A percentile compares a stretch with the other conserved stretches of the same genome.
phyloP scores from a whole-genome alignment of 805 yeast genomes.

The Monosporozyma yasuniensis region DNA sequence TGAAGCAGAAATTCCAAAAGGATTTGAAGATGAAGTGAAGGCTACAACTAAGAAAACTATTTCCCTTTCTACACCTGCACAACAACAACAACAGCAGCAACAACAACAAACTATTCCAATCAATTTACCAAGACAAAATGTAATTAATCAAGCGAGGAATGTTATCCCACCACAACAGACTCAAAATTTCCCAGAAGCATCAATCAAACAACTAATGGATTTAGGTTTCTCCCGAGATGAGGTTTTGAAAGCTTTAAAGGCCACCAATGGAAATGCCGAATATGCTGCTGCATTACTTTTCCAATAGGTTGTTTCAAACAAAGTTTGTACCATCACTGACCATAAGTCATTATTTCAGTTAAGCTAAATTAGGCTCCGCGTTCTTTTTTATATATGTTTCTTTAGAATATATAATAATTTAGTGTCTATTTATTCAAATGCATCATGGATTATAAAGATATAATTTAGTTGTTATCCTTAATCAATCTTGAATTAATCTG shows the following conservation, averaged over 20 bases:
- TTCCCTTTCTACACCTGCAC: background rate
- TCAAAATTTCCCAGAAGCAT: constrained; percentile 28
- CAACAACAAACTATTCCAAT: background rate
- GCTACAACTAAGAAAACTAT: background rate
- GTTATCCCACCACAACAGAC: background rate
- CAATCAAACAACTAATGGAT: constrained; percentile 41
- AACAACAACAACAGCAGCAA: background rate
- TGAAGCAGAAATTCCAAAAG: constrained; percentile 57
- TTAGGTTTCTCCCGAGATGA: constrained; percentile 66
- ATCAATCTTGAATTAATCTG: constrained; percentile 12
- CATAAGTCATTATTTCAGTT: background rate
- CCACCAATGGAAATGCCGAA: constrained; percentile 71
- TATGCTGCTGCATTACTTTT: constrained; percentile 77
- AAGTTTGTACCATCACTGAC: background rate
- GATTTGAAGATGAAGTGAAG: constrained; percentile 1
- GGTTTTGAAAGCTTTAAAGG: constrained; percentile 54
- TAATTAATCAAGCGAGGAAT: no score
- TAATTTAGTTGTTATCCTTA: background rate
- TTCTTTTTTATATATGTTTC: background rate
- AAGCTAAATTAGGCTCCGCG: no score
- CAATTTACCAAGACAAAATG: background rate
- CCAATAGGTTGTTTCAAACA: background rate
- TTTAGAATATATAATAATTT: background rate
- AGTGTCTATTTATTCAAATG: background rate
- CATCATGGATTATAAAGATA: background rate